Evolutionary conservation across 2,329 filamentous ascomycete genomes (phyloP), one percentile per base, ranked within the genome.

Genomic region (Falciphora oryzae): DNA sequence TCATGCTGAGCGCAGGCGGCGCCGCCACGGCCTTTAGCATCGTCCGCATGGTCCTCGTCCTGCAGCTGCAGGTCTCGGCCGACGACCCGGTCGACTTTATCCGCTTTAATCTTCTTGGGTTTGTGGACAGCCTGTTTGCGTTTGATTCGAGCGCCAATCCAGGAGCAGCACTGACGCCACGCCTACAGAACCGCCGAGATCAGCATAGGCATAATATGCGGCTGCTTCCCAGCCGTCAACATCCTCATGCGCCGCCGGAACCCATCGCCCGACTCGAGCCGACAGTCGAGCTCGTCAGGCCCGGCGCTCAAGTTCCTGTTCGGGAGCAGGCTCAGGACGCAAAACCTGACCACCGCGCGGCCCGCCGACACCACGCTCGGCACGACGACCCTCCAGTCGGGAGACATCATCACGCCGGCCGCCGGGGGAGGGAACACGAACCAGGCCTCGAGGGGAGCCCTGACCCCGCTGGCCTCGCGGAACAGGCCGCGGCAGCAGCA

Each of bases 51-150:
- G 60, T 62, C 6, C 14, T 62, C 1, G 60, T 62, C 2, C 31
- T 62, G 10, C 44, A 25, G 25, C 29, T 44, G 60, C 35, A 53
- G 25, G 35, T 22, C 35, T 62, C 60, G 25, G 14, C 10, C 25
- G 60, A 62, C 35, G 27, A 62, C 35, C 44, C 60, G 35, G 35
- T 62, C 35, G 60, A 62, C 16, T 62, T 62, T 62, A 28, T 62
- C 25, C 28, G 60, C 25, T 62, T 62, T 31, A 62, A 62, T 56
- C 35, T 62, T 16, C 38, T 62, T 10, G 60, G 60, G 60, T 62
- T 13, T 29, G 60, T 62, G 25, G 10, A 7, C 22, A 4, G 2
- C 13, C 27, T 13, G 28, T 6, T 58, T 27, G 29, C 8, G 28
- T 6, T 58, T 27, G 29, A 3, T 29, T 8, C 32, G 10, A 35